Evolutionary conservation across 2,329 filamentous ascomycete genomes (phyloP), one percentile per base, ranked within the genome.

Genomic region (Aspergillus melleus): DNA sequence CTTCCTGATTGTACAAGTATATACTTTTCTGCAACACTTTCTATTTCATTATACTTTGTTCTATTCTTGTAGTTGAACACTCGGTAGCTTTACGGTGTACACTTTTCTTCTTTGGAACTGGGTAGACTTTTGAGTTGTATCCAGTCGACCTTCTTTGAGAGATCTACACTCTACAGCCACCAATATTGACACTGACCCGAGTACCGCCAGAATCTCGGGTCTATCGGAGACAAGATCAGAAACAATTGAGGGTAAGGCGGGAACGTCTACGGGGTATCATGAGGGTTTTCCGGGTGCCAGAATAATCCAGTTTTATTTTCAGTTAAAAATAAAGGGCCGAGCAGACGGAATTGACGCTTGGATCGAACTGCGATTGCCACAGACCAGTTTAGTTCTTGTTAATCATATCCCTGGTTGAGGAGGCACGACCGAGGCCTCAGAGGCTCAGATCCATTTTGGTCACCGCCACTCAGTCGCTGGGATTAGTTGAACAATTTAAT

Each of bases 321-420:
- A 20, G 10, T 2, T 22, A 22, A 47, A 47, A 47, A 20, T 6
- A 47, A 24, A 47, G 20, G 22, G 2, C 19, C 10, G 44, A 19
- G 22, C 22, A 24, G 22, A 42, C 14, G 5, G 19, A 42, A 6
- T 42, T n/a, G 36, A 14, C 14, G 36, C 36, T 42, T 16, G 36
- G 36, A 42, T 42, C 36, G 29, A 52, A 20, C 24, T n/a, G 11
- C 24, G 36, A 54, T 54, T 55, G 53, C 53, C 53, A 55, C 53
- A 55, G n/a, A 29, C 24, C 24, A 47, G 36, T 42, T 42, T 36
- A 36, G 32, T 16, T 36, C 11, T 36, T 5, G 14, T 22, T n/a
- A 42, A 20, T n/a, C n/a, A 44, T n/a, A 47, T 55, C 42, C 42
- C 53, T 29, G 53, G 53, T 30, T 54, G 53, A 39, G 53, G 53